phyloP scores from a whole-genome alignment of 495 filamentous ascomycete species.

The Penicillium angulare region DNA sequence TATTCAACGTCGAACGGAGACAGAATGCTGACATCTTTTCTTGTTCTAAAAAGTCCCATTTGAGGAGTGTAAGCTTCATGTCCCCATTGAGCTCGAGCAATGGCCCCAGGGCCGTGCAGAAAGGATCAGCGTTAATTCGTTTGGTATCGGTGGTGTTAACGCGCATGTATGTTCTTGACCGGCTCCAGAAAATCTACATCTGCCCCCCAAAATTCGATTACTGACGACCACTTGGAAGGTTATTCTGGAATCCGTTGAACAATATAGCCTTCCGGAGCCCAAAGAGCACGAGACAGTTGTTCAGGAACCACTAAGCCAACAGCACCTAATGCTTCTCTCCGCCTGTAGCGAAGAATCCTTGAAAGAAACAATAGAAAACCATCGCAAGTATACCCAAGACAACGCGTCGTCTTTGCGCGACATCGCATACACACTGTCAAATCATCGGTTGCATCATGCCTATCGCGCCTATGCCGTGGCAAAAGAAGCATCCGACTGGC shows the following conservation, averaged over 20 bases:
- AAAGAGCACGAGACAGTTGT: too few relatives aligned
- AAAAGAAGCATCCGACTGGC: not conserved
- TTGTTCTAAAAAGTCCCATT: too few relatives aligned
- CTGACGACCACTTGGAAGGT: too few relatives aligned
- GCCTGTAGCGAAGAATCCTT: slow-evolving; percentile 46
- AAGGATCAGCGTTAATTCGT: slow-evolving; percentile 61
- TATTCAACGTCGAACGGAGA: too few relatives aligned
- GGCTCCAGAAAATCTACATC: not conserved
- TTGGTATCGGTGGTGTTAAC: slow-evolving; percentile 65
- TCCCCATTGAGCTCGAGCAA: not conserved
- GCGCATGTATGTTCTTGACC: slow-evolving; percentile 55
- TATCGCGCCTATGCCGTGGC: slow-evolving; percentile 13
- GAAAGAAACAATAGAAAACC: slow-evolving; percentile 6
- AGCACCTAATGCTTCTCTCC: slow-evolving; percentile 32
- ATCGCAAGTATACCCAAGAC: slow-evolving; percentile 14
- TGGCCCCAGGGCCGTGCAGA: slow-evolving; percentile 18
- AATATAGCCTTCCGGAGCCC: too few relatives aligned
- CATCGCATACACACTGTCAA: not conserved
- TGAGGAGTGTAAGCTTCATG: slow-evolving; percentile 30
- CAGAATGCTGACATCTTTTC: too few relatives aligned
- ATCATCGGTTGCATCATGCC: not conserved
- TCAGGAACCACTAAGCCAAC: not conserved
- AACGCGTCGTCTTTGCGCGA: slow-evolving; percentile 29
- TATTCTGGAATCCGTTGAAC: too few relatives aligned
- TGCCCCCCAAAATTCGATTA: not conserved